Evolutionary conservation across 805 yeast species (phyloP).

Genomic region (Cyberlindnera nakhonratchasimensis): DNA sequence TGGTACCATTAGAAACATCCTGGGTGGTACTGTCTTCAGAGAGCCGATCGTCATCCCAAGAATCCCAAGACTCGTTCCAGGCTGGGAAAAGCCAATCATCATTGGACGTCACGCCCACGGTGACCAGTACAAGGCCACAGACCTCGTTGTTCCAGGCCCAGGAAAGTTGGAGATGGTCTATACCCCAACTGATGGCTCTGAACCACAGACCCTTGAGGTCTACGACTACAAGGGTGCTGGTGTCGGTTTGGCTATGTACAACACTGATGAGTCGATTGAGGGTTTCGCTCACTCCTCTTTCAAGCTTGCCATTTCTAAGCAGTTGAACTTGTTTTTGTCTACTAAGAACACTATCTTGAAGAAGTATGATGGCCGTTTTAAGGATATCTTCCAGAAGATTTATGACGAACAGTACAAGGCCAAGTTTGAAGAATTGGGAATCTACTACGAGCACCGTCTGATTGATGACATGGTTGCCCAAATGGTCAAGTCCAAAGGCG

Average conservation of each 20-base stretch:
- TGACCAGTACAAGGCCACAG: conserved; percentile 94
- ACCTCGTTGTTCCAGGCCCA: conserved; percentile 70
- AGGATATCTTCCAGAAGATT: conserved; percentile 61
- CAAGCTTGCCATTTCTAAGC: conserved; percentile 76
- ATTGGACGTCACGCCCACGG: conserved; percentile 98
- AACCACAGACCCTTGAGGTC: conserved; percentile 53
- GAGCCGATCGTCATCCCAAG: conserved; percentile 91
- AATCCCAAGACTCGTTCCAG: conserved; percentile 84
- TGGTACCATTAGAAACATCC: conserved; percentile 92
- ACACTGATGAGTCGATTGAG: conserved; percentile 86
- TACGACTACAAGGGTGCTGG: conserved; percentile 64
- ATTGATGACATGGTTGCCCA: conserved; percentile 99
- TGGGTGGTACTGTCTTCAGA: conserved; percentile 96
- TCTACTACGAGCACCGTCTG: conserved; percentile 95
- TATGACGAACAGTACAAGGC: conserved; percentile 66
- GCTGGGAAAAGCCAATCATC: conserved; percentile 93
- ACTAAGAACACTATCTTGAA: conserved; percentile 94
- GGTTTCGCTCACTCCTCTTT: conserved; percentile 93
- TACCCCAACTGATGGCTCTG: conserved; percentile 64
- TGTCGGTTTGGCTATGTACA: conserved; percentile 91
- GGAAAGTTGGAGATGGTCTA: conserved; percentile 77
- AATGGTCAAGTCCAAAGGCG: conserved; percentile 95
- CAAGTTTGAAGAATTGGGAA: conserved; percentile 66
- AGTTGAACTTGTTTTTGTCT: conserved; percentile 77
- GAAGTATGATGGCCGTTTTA: conserved; percentile 91